These are phyloP conservation scores for Penicillium concentricum DNA, from an alignment of 2,329 filamentous ascomycete genomes.

Conservation along the genomic window DNA sequence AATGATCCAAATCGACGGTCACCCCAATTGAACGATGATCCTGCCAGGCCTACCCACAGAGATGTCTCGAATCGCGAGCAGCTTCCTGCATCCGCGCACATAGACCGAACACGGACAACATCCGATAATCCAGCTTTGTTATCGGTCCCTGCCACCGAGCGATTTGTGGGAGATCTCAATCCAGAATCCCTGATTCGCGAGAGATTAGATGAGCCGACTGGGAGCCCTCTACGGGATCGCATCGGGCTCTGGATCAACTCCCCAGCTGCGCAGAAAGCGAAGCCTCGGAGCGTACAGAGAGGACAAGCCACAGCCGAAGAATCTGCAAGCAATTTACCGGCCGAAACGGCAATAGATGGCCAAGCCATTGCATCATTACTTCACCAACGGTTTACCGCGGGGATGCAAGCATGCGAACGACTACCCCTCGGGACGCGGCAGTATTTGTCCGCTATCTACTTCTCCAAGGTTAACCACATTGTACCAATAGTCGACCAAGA, in stretches of 20 bases:
- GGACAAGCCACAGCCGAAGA: conserved; percentile 1
- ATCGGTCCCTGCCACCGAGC: conserved; percentile 22
- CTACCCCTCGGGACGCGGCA: conserved; percentile 36
- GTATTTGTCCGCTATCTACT: conserved; percentile 35
- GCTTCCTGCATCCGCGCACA: background rate
- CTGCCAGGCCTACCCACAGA: background rate
- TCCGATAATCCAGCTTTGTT: conserved; percentile 8
- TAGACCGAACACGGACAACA: background rate
- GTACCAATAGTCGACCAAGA: conserved; percentile 37
- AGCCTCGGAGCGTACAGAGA: background rate
- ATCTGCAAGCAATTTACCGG: background rate
- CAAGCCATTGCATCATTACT: conserved; percentile 20
- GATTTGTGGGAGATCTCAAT: conserved; percentile 44
- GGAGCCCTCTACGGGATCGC: conserved; percentile 28
- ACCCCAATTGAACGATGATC: background rate
- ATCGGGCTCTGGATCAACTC: conserved; percentile 37
- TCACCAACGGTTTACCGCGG: conserved; percentile 24
- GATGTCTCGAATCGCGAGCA: background rate
- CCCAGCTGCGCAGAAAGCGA: conserved; percentile 10
- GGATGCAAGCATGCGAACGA: conserved; percentile 28
- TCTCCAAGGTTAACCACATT: conserved; percentile 40
- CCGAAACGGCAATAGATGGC: background rate
- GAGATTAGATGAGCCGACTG: conserved; percentile 24
- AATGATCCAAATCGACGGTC: conserved; percentile 1
- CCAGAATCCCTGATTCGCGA: conserved; percentile 42